These are phyloP conservation scores for Penicillium flavigenum DNA, from an alignment of 495 filamentous ascomycete genomes.

Conservation along the genomic window DNA sequence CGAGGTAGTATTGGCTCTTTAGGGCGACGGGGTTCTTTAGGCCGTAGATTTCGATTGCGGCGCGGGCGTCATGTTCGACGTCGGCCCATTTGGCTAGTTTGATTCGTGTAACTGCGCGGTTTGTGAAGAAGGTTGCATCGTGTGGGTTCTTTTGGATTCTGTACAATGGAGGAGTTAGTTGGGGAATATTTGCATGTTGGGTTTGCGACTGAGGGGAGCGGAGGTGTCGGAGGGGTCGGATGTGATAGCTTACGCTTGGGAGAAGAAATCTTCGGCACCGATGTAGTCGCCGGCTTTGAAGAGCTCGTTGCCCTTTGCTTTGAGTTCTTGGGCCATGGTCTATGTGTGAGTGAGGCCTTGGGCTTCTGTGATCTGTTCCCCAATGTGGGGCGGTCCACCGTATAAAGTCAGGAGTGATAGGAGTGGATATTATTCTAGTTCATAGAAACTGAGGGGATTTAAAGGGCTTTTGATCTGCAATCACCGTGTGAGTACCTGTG, in stretches of 20 bases:
- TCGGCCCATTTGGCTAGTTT: slow-evolving; percentile 67
- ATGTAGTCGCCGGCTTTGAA: slow-evolving; percentile 69
- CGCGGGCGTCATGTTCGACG: slow-evolving; percentile 77
- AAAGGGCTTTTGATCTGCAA: background rate
- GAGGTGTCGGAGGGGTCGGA: background rate
- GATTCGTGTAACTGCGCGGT: slow-evolving; percentile 82
- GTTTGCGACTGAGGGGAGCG: background rate
- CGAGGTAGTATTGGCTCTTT: slow-evolving; percentile 83
- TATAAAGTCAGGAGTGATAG: slow-evolving; percentile 7
- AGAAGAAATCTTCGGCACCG: slow-evolving; percentile 75
- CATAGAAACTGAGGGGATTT: background rate
- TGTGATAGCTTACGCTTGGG: slow-evolving; percentile 69
- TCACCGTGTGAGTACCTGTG: background rate
- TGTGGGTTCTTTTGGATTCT: slow-evolving; percentile 50
- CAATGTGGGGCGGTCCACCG: slow-evolving; percentile 25
- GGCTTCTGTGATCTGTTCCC: slow-evolving; percentile 20
- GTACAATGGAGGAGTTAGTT: background rate
- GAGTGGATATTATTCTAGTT: slow-evolving; percentile 1
- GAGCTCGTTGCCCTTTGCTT: slow-evolving; percentile 48
- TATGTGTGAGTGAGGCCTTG: background rate
- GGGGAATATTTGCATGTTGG: background rate
- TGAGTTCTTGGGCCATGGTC: slow-evolving; percentile 44
- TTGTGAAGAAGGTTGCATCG: slow-evolving; percentile 64
- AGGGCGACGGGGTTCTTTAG: slow-evolving; percentile 51
- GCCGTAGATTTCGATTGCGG: slow-evolving; percentile 65